Percentiles rank a stretch among this genome's conserved stretches.
Evolutionary conservation across 2,329 filamentous ascomycete species (phyloP).

Genomic region (Tolypocladium album): DNA sequence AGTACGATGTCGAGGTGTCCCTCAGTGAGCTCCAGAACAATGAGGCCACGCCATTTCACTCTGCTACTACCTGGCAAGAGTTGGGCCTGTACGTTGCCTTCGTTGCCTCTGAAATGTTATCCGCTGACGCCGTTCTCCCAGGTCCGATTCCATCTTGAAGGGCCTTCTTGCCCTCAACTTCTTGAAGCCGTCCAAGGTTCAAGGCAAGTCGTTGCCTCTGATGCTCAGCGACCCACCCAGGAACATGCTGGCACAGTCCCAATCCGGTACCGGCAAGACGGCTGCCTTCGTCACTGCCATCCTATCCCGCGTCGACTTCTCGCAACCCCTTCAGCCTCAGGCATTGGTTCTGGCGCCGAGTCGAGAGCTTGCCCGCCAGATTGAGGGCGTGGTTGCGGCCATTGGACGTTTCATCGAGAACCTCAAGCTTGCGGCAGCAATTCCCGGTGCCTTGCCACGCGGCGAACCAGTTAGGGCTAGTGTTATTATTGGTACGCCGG

Average conservation of each 20-base stretch:
- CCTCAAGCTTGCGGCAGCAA: constrained; percentile 67
- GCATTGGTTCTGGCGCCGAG: constrained; percentile 84
- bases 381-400: constrained; percentile 69
- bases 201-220: constrained; percentile 86
- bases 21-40: constrained; percentile 82
- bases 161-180: constrained; percentile 77
- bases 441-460: constrained; percentile 65
- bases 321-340: constrained; percentile 60
- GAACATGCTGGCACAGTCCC: constrained; percentile 98
- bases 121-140: constrained; percentile 7
- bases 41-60: constrained; percentile 77
- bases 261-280: constrained; percentile 96
- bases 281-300: constrained; percentile 93
- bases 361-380: constrained; percentile 90
- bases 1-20: constrained; percentile 86
- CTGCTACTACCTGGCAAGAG: constrained; percentile 73
- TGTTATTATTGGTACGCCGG: constrained; percentile 86
- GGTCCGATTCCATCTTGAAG: constrained; percentile 51
- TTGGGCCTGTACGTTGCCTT: constrained; percentile 56
- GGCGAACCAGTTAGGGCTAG: constrained; percentile 61
- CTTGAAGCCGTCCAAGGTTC: constrained; percentile 93
- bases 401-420: constrained; percentile 79
- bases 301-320: constrained; percentile 73
- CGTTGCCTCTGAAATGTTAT: too few species aligned
- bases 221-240: constrained; percentile 76